Evolutionary conservation across 1,284 basidiomycete genomes (phyloP).

Genomic region (Bjerkandera adusta): DNA sequence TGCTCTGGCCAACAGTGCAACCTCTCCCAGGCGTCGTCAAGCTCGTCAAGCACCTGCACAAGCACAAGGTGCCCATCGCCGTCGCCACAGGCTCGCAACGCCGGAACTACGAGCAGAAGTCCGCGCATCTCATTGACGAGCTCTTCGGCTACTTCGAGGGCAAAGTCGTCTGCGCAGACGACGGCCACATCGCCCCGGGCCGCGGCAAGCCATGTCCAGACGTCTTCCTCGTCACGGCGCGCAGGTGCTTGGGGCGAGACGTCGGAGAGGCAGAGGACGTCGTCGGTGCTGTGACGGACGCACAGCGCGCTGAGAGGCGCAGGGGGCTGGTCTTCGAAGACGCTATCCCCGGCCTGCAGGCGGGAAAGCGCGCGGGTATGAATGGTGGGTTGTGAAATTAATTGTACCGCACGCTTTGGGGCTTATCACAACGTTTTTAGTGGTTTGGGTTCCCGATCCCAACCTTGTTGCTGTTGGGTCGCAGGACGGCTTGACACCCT

Average conservation of each 20-base stretch:
- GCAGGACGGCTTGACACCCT: constrained; percentile 27
- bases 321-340: constrained; percentile 79
- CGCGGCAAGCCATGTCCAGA: constrained; percentile 73
- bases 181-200: constrained; percentile 38
- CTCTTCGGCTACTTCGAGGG: constrained; percentile 47
- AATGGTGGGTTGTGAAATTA: constrained; percentile 47
- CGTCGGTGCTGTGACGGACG: constrained; percentile 30
- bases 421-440: neutral
- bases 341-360: constrained; percentile 67
- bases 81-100: constrained; percentile 73
- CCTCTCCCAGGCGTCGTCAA: constrained; percentile 67
- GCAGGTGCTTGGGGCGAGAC: constrained; percentile 46
- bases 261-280: constrained; percentile 45
- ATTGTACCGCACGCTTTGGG: neutral
- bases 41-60: constrained; percentile 64
- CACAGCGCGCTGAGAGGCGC: constrained; percentile 44
- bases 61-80: constrained; percentile 67
- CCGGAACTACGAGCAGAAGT: constrained; percentile 65
- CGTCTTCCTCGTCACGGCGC: constrained; percentile 70
- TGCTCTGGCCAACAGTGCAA: constrained; percentile 61
- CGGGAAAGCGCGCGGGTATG: constrained; percentile 79
- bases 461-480: constrained; percentile 42
- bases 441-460: constrained; percentile 68
- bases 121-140: constrained; percentile 47
- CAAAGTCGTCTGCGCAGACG: constrained; percentile 68